Percentiles rank a stretch among this genome's conserved stretches.
Conservation (phyloP, 2,329 filamentous ascomycete genomes). For the Geosmithia morbida region DNA sequence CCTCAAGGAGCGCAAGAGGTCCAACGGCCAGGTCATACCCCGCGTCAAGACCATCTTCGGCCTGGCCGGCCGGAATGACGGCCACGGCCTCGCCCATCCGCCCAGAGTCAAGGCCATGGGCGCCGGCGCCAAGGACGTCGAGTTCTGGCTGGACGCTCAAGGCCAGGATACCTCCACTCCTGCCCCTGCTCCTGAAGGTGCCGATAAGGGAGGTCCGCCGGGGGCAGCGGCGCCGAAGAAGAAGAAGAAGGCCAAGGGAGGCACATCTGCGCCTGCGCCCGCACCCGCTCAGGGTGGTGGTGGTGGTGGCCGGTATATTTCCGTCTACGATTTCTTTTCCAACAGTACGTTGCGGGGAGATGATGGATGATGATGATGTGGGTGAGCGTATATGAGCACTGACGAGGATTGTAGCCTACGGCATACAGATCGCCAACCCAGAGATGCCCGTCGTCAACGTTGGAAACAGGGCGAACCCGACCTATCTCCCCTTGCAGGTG, state of each 20-base stretch:
- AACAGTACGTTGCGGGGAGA: constrained; percentile 18
- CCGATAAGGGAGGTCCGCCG: constrained; percentile 10
- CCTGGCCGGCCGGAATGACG: constrained; percentile 4
- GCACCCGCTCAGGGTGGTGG: constrained; percentile 4
- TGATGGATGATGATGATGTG: too few species aligned
- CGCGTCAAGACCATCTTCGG: constrained; percentile 12
- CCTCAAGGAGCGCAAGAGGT: constrained; percentile 8
- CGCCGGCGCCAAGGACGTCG: constrained; percentile 17
- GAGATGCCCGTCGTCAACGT: constrained; percentile 51
- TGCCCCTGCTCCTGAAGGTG: too few species aligned
- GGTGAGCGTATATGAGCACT: neutral
- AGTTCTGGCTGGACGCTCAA: constrained; percentile 12
- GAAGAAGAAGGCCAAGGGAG: constrained; percentile 12
- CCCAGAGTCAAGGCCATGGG: constrained; percentile 10
- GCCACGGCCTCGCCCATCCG: constrained; percentile 1
- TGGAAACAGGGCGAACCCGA: constrained; percentile 39
- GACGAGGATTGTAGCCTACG: constrained; percentile 17
- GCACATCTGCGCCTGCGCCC: neutral
- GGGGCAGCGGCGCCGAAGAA: constrained; percentile 8
- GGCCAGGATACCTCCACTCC: neutral
- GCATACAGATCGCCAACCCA: constrained; percentile 17
- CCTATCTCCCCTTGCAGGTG: constrained; percentile 53
- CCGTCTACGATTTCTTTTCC: constrained; percentile 28
- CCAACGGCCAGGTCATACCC: constrained; percentile 12
- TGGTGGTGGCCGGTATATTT: constrained; percentile 12